Evolutionary conservation across 2,329 filamentous ascomycete genomes (phyloP), one percentile per base, ranked within the genome.

Genomic region (Pyricularia sp.): DNA sequence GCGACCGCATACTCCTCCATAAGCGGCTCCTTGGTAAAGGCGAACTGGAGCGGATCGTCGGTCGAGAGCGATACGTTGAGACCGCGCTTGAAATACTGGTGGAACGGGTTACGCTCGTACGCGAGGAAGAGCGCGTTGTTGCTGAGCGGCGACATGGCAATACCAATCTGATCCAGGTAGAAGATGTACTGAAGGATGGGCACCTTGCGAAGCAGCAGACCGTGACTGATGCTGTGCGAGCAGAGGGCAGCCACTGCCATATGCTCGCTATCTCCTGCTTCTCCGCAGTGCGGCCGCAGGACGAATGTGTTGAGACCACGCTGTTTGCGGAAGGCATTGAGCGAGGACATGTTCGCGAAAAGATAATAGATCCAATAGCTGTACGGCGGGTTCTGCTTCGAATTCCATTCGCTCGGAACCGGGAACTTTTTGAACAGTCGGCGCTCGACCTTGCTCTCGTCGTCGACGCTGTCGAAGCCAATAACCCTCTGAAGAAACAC

Each of bases 311-410:
- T 99, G 85, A 98, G 97, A 0, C 94, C 94, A 67, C 94, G 90
- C 76, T 90, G 89, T 76, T 93, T 94, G 63, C 95, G 89, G 91
- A 92, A 97, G 70, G 90, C 87, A 77, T 99, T 99, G 73, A 99
- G 85, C 11, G 94, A 97, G 0, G 91, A 86, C 78, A 97, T 93
- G 78, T 99, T 99, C 71, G 95, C 90, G 76, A 95, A 98, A 68
- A 98, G 85, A 76, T 97, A 97, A 80, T 99, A 99, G 76, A 98
- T 92, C 95, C 95, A 99, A 81, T 99, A 99, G 77, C 92, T 97
- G 81, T 99, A 99, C 0, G 95, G 95, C 17, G 95, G 95, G 76
- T 99, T 99, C 79, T 98, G 94, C 74, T 92, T 93, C 0, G 93
- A 93, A 72, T 89, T 87, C 95, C 95, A 99, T 68, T 89, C 88